A percentile compares a stretch with the other conserved stretches of the same genome.
Evolutionary conservation across 495 filamentous ascomycete species (phyloP).

Genomic region (Friedmanniomyces endolithicus): DNA sequence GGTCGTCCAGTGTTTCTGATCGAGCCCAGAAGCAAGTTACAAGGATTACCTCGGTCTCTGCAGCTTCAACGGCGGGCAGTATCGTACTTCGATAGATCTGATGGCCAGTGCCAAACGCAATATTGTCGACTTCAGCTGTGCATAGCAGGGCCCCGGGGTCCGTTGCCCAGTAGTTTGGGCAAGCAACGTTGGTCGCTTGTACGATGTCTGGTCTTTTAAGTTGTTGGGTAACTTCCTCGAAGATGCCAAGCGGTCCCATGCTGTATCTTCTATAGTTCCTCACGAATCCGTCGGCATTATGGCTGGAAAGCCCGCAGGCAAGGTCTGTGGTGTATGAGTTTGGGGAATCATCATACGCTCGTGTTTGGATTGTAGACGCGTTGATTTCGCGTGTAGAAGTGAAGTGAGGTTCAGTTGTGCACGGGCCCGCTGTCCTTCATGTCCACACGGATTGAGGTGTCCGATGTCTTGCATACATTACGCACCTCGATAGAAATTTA

Average conservation of each 20-base stretch:
- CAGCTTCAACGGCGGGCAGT: constrained; percentile 43
- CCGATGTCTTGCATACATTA: too few relatives aligned
- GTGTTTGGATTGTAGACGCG: neutral
- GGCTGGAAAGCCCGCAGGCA: neutral
- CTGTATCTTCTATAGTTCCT: too few relatives aligned
- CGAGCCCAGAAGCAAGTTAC: constrained; percentile 69
- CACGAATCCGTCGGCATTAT: neutral
- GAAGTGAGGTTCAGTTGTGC: neutral
- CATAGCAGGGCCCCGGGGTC: constrained; percentile 31
- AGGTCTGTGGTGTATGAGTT: too few relatives aligned
- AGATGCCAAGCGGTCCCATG: neutral
- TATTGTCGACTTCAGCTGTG: constrained; percentile 34
- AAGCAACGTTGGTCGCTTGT: neutral
- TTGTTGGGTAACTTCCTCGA: neutral
- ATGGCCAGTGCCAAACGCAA: constrained; percentile 47
- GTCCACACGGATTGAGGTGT: too few relatives aligned
- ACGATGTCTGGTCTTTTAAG: neutral
- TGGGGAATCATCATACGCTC: too few relatives aligned
- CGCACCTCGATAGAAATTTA: too few relatives aligned
- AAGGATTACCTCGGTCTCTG: constrained; percentile 51
- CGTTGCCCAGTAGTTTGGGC: constrained; percentile 23
- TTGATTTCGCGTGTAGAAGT: neutral
- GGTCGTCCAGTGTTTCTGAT: constrained; percentile 39
- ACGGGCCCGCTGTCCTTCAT: neutral
- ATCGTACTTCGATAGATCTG: constrained; percentile 38